Base-by-base conservation (phyloP, 768 basidiomycete species). In the Suillus variegatus region DNA sequence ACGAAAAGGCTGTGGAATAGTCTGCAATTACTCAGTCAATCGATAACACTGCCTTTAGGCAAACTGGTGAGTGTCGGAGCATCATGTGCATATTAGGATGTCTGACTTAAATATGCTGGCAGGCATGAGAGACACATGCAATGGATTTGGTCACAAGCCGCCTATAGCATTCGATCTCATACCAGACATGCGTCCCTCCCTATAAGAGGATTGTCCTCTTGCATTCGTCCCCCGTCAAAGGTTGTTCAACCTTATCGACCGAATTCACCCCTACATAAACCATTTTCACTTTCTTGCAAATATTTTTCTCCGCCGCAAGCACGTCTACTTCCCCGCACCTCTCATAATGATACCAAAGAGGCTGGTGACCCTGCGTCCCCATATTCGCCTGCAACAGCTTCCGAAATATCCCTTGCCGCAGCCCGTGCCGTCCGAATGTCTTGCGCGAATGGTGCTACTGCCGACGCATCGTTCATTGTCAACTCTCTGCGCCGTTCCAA, bases 51-150 rank as follows among this genome's bases (percentile, higher is more conserved):
- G 57, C 57, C 57, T 60, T 13, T 61, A n/a, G 72, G 66, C 68
- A 66, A 66, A 67, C 65, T 72, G 71, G 72, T 80, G 57, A 65
- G 71, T 65, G 20, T 46, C 28, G 7, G 4, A 51, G 8, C 51
- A 35, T 16, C 3, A 28, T 13, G 44, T 20, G 22, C 18, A 38
- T 36, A 38, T 10, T 10, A 46, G 49, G 32, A 58, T 46, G 35
- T 25, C n/a, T 69, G 44, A 55, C 61, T 54, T 62, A 51, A 28
- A 51, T 41, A 40, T 22, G 18, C 52, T 46, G 20, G 22, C 65
- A 85, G 87, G 82, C 72, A 89, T 89, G 87, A 84, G 73, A 84
- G 73, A 76, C 84, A 81, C 85, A 91, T 91, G 90, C 88, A 81
- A 90, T 89, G 88, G 83, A 84, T 79, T 77, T 84, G 82, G 84